Base-by-base conservation (phyloP, 768 basidiomycete genomes). In the Plicaturopsis crispa region DNA sequence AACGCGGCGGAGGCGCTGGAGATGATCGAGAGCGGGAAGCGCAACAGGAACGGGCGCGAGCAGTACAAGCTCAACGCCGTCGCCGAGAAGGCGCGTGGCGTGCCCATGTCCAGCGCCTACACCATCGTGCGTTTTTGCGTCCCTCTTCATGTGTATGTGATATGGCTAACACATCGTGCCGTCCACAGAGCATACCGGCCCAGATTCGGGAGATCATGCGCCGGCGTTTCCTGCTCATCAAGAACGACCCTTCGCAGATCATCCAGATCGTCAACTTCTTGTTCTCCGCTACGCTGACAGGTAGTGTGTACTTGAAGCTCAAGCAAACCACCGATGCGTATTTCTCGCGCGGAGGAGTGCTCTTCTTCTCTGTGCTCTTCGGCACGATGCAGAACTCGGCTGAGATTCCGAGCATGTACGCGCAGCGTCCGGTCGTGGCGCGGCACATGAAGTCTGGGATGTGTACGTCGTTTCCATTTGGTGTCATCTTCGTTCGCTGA, bases 391-490 rank as follows among this genome's bases (percentile, higher is more conserved):
- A 18, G 8, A 28, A 24, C 20, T 44, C 37, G 17, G 18, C 18
- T 8, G 31, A 54, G 51, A 62, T 60, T 35, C 48, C 55, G 17
- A 52, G 49, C 2, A 24, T 54, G 14, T 54, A 53, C 33, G 52
- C 43, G 11, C 53, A 49, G 47, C 60, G 65, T 22, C 56, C 62
- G 10, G 66, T 68, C 35, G 60, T 66, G 18, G 59, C 65, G 38
- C 66, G 64, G 37, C 66, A 70, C 35, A 49, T 55, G 10, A 53
- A 57, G 14, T 69, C 61, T 43, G 66, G 67, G 23, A 60, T 67
- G 31, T 60, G 61, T 41, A 66, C 70, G 43, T 60, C 62, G 16
- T 55, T 56, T n/a, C n/a, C n/a, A n/a, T n/a, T n/a, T n/a, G n/a
- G n/a, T n/a, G n/a, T n/a, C n/a, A n/a, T n/a, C n/a, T n/a, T n/a